Conservation (phyloP, 164 flowering plant species). For the Akebia trifoliata region DNA sequence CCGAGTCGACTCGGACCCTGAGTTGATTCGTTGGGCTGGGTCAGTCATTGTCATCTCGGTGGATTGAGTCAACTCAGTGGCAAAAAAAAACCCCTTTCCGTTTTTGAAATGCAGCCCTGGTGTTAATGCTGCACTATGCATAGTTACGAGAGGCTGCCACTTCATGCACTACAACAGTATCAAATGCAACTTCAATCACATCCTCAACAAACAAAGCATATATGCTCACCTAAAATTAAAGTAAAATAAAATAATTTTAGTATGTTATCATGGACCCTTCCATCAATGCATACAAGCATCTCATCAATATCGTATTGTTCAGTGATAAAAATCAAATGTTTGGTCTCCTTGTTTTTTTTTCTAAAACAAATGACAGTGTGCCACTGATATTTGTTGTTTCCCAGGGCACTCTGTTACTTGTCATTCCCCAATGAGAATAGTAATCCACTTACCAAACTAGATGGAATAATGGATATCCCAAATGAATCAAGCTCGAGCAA, state of each 20-base stretch:
- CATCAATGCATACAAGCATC: background rate
- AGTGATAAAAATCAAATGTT: background rate
- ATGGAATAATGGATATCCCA: slow-evolving; percentile 76
- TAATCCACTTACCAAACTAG: slow-evolving; percentile 55
- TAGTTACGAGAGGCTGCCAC: slow-evolving; percentile 76
- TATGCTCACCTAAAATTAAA: slow-evolving; percentile 60
- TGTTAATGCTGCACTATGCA: slow-evolving; percentile 39
- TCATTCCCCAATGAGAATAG: background rate
- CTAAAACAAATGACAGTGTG: background rate
- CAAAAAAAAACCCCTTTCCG: too few relatives aligned
- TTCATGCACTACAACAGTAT: slow-evolving; percentile 70
- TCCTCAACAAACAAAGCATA: slow-evolving; percentile 72
- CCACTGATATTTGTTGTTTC: background rate
- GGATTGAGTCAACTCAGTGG: too few relatives aligned
- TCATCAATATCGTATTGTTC: too few relatives aligned
- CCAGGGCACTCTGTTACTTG: background rate
- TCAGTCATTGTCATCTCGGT: too few relatives aligned
- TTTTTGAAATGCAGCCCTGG: slow-evolving; percentile 59
- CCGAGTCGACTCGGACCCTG: too few relatives aligned
- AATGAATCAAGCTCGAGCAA: slow-evolving; percentile 82
- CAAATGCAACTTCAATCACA: slow-evolving; percentile 69
- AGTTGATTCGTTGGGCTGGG: too few relatives aligned
- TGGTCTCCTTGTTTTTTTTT: background rate
- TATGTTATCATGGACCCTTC: background rate
- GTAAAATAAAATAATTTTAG: background rate